A percentile compares a stretch with the other conserved stretches of the same genome.
phyloP scores from a whole-genome alignment of 352 stramenopile species.

The Phytophthora litchii region DNA sequence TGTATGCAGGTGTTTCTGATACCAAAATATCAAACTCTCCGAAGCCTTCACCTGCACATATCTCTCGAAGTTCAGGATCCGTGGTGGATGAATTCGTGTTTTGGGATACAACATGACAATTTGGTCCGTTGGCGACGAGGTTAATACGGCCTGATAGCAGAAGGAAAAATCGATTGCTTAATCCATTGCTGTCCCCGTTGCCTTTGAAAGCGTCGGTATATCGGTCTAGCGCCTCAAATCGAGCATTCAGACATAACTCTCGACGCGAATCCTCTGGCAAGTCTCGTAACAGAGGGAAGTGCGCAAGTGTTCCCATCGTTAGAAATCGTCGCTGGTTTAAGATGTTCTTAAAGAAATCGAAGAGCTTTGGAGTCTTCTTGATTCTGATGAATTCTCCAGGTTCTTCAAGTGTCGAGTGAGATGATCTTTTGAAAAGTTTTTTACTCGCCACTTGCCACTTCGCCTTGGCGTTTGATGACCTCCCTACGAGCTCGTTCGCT shows the following conservation, averaged over 20 bases:
- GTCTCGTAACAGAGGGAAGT: conserved; percentile 51
- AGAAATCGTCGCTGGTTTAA: conserved; percentile 68
- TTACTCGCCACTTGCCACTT: conserved; percentile 63
- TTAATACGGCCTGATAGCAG: conserved; percentile 53
- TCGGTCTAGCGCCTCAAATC: conserved; percentile 63
- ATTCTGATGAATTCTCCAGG: background rate
- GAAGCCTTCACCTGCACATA: conserved; percentile 51
- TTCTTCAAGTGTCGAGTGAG: conserved; percentile 18
- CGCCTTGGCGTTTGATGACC: conserved; percentile 37
- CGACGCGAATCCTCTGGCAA: conserved; percentile 45
- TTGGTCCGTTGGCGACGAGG: conserved; percentile 41
- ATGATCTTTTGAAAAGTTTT: conserved; percentile 28
- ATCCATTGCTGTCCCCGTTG: conserved; percentile 30
- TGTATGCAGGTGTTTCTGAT: conserved; percentile 35
- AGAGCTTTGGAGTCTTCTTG: conserved; percentile 54
- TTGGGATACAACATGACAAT: conserved; percentile 13
- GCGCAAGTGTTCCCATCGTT: conserved; percentile 57
- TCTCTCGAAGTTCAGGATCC: conserved; percentile 44
- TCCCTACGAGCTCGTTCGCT: conserved; percentile 46
- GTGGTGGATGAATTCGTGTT: background rate
- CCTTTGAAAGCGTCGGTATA: conserved; percentile 52
- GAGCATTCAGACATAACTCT: conserved; percentile 53
- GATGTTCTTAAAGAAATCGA: conserved; percentile 72
- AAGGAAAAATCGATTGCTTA: conserved; percentile 49
- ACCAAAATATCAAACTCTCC: conserved; percentile 71